Conservation (phyloP, 495 filamentous ascomycete genomes). For the Penicillium goetzii region DNA sequence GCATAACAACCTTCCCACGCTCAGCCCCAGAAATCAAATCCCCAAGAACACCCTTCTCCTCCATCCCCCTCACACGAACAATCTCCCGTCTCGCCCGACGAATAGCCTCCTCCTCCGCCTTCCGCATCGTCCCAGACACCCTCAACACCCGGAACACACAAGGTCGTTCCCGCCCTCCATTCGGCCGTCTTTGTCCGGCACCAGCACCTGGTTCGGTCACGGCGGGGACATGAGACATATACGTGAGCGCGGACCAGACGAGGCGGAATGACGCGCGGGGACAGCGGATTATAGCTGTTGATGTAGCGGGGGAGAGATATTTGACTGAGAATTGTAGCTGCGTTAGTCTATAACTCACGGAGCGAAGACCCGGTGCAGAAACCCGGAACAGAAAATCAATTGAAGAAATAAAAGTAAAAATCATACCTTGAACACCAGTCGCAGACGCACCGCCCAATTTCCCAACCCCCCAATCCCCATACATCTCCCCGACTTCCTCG, state of each 20-base stretch:
- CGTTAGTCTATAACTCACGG: too few species aligned
- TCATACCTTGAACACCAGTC: constrained; percentile 64
- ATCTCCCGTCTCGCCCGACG: constrained; percentile 72
- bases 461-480: constrained; percentile 91
- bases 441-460: constrained; percentile 55
- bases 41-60: constrained; percentile 46
- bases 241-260: constrained; percentile 86
- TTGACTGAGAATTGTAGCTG: constrained; percentile 62
- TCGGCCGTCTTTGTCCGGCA: constrained; percentile 37
- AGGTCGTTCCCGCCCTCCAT: constrained; percentile 44
- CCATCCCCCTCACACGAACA: constrained; percentile 57
- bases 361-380: too few species aligned
- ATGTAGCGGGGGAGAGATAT: constrained; percentile 90
- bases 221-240: constrained; percentile 71
- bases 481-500: constrained; percentile 68
- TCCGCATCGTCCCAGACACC: constrained; percentile 92
- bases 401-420: constrained; percentile 6
- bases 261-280: constrained; percentile 78
- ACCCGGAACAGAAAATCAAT: too few species aligned
- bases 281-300: constrained; percentile 85
- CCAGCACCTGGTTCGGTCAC: constrained; percentile 2
- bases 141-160: constrained; percentile 86
- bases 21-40: constrained; percentile 38
- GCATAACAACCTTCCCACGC: constrained; percentile 19
- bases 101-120: constrained; percentile 88